Base-by-base conservation (phyloP, 768 basidiomycete species). In the Candolleomyces eurysporus region DNA sequence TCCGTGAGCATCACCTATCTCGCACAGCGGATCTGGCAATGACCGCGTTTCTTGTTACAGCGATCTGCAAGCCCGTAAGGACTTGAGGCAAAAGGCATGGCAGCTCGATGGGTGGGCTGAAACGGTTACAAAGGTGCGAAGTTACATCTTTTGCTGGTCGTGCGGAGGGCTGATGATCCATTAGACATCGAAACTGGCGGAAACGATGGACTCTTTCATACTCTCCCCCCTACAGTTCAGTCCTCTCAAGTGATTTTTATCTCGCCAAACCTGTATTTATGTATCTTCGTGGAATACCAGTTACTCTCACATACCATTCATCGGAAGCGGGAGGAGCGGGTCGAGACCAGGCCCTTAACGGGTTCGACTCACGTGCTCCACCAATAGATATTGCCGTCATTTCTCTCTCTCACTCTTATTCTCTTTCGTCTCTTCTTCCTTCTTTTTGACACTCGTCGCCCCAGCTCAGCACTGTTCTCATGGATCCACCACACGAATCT, bases 41-140 rank as follows among this genome's bases (percentile, higher is more conserved):
- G 22, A 62, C 49, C 59, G 59, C 61, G 64, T 59, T 59, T 36
- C 6, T 50, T 43, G 7, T 56, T 50, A 55, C 63, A 91, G 91
- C 59, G 84, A 85, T 67, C 79, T 97, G 59, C 87, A 93, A 63
- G 83, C 82, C 8, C 82, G 96, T 62, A 96, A 94, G 74, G 87
- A 91, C 65, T 86, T 80, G 48, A 83, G 96, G 46, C 92, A 96
- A 73, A 85, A 88, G 72, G 94, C 95, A 22, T 99, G 96, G 96
- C 84, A 92, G 68, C 82, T 94, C 66, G 93, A 96, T 63, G 94
- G 94, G 5, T 99, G 96, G 96, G 90, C 91, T 48, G 92, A 92
- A 73, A 96, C 94, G 0, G 94, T 96, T 39, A 87, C 89, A 63
- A 94, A 96, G 88, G 95, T 88, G 65, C 64, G 79, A 66, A 36